Evolutionary conservation across 2,329 filamentous ascomycete species (phyloP).

Genomic region (Myriosclerotinia scirpicola): DNA sequence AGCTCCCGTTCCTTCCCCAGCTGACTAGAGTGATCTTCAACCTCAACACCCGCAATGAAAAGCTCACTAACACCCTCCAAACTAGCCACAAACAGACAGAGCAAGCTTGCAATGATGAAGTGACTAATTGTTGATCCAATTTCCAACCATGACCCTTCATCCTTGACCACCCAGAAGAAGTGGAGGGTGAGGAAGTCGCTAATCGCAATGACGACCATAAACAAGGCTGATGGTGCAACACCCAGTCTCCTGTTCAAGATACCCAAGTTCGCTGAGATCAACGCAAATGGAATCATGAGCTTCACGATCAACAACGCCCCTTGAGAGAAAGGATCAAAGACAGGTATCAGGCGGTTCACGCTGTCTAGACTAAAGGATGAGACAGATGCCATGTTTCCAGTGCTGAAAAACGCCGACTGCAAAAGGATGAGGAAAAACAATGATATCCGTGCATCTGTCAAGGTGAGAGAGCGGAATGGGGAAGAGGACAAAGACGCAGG

Average conservation of each 20-base stretch:
- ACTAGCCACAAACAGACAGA: slow-evolving; percentile 87
- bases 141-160: slow-evolving; percentile 96
- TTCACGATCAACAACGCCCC: slow-evolving; percentile 84
- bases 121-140: slow-evolving; percentile 97
- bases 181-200: slow-evolving; percentile 90
- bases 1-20: slow-evolving; percentile 37
- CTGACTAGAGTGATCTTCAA: slow-evolving; percentile 44
- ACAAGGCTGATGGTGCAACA: slow-evolving; percentile 83
- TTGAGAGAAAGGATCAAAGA: slow-evolving; percentile 94
- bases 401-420: slow-evolving; percentile 95
- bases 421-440: slow-evolving; percentile 95
- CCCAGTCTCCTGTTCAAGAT: slow-evolving; percentile 82
- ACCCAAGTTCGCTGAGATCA: slow-evolving; percentile 91
- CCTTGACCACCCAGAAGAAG: slow-evolving; percentile 97
- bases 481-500: slow-evolving; percentile 36
- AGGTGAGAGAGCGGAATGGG: slow-evolving; percentile 61
- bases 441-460: slow-evolving; percentile 83
- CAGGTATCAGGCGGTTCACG: slow-evolving; percentile 79
- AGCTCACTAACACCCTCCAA: slow-evolving; percentile 83
- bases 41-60: slow-evolving; percentile 78
- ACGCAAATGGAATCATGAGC: slow-evolving; percentile 86
- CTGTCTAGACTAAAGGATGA: slow-evolving; percentile 93
- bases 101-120: slow-evolving; percentile 85
- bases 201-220: slow-evolving; percentile 91
- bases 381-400: slow-evolving; percentile 91